phyloP scores from a whole-genome alignment of 805 yeast species.

The Maudiozyma saulgeensis region DNA sequence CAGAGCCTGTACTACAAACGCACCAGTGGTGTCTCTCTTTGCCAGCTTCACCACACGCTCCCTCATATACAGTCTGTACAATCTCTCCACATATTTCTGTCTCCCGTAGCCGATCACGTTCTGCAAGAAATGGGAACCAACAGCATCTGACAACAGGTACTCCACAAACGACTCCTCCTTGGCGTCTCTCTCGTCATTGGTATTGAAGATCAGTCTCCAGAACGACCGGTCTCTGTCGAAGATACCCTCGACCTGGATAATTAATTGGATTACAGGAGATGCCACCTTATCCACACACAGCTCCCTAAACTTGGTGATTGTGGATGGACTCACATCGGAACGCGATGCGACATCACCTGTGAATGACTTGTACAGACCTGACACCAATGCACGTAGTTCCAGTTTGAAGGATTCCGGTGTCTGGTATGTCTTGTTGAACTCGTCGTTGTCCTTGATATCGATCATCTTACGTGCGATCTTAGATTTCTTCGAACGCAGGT shows the following conservation, averaged over 20 bases:
- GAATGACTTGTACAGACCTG: constrained; percentile 30
- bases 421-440: constrained; percentile 55
- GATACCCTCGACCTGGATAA: constrained; percentile 72
- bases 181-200: constrained; percentile 41
- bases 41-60: constrained; percentile 66
- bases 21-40: constrained; percentile 76
- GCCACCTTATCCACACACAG: constrained; percentile 70
- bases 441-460: constrained; percentile 70
- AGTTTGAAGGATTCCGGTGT: constrained; percentile 61
- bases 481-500: constrained; percentile 72
- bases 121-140: constrained; percentile 91
- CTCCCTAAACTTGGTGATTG: constrained; percentile 51
- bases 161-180: constrained; percentile 77
- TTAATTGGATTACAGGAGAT: constrained; percentile 77
- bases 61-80: constrained; percentile 62
- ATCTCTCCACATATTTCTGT: constrained; percentile 56
- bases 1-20: constrained; percentile 65
- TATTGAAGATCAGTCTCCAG: constrained; percentile 57
- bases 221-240: constrained; percentile 63
- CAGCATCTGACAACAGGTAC: constrained; percentile 70
- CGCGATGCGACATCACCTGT: constrained; percentile 22
- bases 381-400: constrained; percentile 44
- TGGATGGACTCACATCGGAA: constrained; percentile 23
- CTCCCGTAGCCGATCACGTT: constrained; percentile 57
- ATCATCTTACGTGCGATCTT: constrained; percentile 90